Evolutionary conservation across 2,329 filamentous ascomycete species (phyloP).

Genomic region (Colletotrichum paranaense): DNA sequence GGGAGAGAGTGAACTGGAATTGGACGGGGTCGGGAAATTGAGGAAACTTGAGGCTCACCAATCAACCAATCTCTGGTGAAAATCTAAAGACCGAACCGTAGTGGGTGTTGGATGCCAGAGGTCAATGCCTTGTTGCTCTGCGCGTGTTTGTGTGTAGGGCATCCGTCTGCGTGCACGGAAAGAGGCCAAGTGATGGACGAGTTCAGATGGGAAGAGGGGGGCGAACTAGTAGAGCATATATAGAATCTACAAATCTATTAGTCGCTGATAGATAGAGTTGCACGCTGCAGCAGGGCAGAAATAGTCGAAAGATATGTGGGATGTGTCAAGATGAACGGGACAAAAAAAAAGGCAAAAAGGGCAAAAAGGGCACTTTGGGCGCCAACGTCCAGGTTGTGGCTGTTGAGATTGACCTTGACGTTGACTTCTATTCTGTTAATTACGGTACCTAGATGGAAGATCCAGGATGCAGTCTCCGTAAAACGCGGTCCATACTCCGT

Average conservation of each 20-base stretch:
- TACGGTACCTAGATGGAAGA: constrained; percentile 10
- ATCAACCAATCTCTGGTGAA: background rate
- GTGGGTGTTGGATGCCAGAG: background rate
- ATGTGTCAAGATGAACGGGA: background rate
- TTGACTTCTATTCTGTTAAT: background rate
- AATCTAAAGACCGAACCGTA: background rate
- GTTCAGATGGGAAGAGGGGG: constrained; percentile 12
- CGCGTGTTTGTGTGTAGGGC: background rate
- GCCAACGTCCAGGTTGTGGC: background rate
- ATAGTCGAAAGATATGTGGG: background rate
- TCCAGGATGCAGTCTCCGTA: background rate
- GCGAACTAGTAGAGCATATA: constrained; percentile 26
- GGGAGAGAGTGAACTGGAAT: background rate
- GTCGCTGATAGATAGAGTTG: background rate
- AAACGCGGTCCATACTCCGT: background rate
- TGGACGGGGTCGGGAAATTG: background rate
- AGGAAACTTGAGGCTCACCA: constrained; percentile 25
- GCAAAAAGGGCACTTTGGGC: background rate
- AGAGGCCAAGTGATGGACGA: background rate
- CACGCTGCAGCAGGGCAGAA: constrained; percentile 1
- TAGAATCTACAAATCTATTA: background rate
- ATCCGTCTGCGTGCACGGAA: too few species aligned
- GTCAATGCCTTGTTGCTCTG: background rate
- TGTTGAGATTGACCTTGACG: background rate
- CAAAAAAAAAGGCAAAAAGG: background rate